Evolutionary conservation across 257 asterid species (phyloP).

Genomic region (Parsonsia alboflavescens): DNA sequence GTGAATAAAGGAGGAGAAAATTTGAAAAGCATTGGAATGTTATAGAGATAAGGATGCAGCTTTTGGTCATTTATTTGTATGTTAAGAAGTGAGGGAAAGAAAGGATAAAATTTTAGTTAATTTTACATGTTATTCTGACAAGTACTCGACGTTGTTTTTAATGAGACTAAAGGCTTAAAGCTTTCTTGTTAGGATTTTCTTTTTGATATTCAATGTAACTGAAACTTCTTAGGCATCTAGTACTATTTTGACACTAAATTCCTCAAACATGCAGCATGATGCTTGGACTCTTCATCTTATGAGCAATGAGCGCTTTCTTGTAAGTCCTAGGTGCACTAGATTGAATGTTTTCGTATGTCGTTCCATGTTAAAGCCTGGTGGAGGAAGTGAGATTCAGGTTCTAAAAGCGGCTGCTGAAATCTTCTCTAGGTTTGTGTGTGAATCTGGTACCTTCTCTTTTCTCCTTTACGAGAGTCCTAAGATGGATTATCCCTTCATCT

Average conservation of each 20-base stretch:
- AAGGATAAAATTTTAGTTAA: not conserved
- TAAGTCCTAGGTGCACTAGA: slow-evolving; percentile 14
- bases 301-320: slow-evolving; percentile 20
- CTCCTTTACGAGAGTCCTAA: not conserved
- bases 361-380: slow-evolving; percentile 31
- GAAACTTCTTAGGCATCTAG: not conserved
- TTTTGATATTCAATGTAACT: not conserved
- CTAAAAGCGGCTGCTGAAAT: slow-evolving; percentile 26
- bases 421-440: slow-evolving; percentile 23
- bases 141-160: not conserved
- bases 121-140: not conserved
- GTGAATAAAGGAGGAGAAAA: not conserved
- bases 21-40: not conserved
- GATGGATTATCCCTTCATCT: not conserved
- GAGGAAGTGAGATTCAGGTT: slow-evolving; percentile 28
- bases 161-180: not conserved
- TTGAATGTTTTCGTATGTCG: slow-evolving; percentile 30
- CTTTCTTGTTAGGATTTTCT: not conserved
- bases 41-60: not conserved
- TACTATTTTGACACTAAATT: not conserved
- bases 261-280: slow-evolving; percentile 29
- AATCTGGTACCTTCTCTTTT: not conserved
- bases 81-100: not conserved
- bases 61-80: not conserved
- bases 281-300: slow-evolving; percentile 26